Evolutionary conservation across 2,329 filamentous ascomycete species (phyloP).

Genomic region (Aureobasidium sp.): DNA sequence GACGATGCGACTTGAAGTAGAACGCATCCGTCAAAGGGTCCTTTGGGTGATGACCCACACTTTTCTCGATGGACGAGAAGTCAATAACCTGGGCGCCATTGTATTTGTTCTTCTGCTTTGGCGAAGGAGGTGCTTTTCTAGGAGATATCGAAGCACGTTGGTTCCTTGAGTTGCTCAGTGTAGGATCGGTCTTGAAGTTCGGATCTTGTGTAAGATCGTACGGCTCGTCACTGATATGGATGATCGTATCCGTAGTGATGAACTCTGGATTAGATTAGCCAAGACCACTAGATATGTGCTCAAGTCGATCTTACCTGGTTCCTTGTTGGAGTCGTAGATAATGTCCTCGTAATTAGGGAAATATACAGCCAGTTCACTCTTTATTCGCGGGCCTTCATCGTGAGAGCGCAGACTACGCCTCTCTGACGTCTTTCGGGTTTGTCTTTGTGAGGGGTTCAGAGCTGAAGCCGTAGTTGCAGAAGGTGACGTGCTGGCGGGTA

Average conservation of each 20-base stretch:
- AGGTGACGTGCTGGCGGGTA: constrained; percentile 27
- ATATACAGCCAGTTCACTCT: constrained; percentile 85
- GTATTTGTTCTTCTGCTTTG: constrained; percentile 24
- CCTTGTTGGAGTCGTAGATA: constrained; percentile 75
- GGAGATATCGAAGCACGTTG: constrained; percentile 11
- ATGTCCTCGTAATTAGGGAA: constrained; percentile 93
- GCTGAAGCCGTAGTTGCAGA: constrained; percentile 25
- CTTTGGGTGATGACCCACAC: constrained; percentile 29
- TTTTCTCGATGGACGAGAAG: constrained; percentile 33
- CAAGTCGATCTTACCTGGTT: constrained; percentile 39
- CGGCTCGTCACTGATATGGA: constrained; percentile 61
- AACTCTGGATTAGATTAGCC: constrained; percentile 51
- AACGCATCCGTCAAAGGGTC: constrained; percentile 53
- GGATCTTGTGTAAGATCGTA: constrained; percentile 18
- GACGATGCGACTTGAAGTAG: constrained; percentile 53
- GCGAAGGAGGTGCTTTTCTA: constrained; percentile 21
- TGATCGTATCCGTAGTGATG: constrained; percentile 63
- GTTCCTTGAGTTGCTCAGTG: not conserved
- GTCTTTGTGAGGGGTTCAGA: not conserved
- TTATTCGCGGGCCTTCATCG: constrained; percentile 72
- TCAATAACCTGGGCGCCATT: constrained; percentile 34
- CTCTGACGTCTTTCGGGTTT: constrained; percentile 33
- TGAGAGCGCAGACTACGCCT: constrained; percentile 78
- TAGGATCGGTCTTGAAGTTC: not conserved
- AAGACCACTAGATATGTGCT: not conserved